Percentiles rank a stretch among this genome's conserved stretches.
Evolutionary conservation across 495 filamentous ascomycete species (phyloP).

Genomic region (Daldinia caldariorum): DNA sequence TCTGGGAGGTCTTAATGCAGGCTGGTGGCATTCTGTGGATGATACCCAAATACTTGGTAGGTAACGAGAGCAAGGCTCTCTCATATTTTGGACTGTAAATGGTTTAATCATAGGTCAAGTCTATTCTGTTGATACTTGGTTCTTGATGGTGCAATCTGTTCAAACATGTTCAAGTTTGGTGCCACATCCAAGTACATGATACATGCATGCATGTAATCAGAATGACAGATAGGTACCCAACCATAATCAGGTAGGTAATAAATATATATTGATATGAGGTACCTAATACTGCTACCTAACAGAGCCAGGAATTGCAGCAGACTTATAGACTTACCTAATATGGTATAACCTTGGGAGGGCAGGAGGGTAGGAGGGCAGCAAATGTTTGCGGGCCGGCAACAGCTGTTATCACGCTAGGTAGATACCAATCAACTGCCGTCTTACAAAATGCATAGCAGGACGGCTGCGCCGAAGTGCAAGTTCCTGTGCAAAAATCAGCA

Average conservation of each 20-base stretch:
- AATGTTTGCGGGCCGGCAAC: neutral
- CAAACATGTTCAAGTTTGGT: no score
- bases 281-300: neutral
- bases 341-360: neutral
- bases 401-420: neutral
- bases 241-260: neutral
- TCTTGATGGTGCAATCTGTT: no score
- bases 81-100: conserved; percentile 18
- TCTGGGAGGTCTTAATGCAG: conserved; percentile 19
- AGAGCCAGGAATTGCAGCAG: no score
- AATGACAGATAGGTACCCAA: neutral
- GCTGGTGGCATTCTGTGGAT: conserved; percentile 33
- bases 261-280: neutral
- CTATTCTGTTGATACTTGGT: neutral
- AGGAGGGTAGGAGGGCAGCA: neutral
- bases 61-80: conserved; percentile 27
- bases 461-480: neutral
- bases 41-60: conserved; percentile 34
- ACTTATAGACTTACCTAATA: neutral
- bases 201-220: no score
- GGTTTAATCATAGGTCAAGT: conserved; percentile 22
- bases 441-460: neutral
- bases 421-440: neutral
- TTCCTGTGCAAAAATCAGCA: conserved; percentile 2
- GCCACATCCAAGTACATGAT: no score